These are phyloP conservation scores for Xylariales sp. DNA, from an alignment of 2,329 filamentous ascomycete genomes.

Conservation along the genomic window DNA sequence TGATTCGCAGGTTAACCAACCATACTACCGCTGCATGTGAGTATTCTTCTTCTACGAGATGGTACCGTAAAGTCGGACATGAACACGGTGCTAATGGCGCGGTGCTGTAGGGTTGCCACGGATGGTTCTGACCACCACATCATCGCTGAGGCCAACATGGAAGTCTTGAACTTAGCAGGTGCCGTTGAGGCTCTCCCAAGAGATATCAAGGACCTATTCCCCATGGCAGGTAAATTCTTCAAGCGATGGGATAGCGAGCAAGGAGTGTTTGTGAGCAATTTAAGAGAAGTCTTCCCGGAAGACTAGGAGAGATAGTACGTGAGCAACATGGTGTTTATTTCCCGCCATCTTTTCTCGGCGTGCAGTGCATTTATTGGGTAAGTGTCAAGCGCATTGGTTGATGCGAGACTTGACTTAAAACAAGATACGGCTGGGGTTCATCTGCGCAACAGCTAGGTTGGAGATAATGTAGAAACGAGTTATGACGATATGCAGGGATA, in stretches of 20 bases:
- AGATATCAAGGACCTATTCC: conserved; percentile 49
- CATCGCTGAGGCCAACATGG: conserved; percentile 73
- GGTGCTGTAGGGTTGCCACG: conserved; percentile 27
- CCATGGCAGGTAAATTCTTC: conserved; percentile 78
- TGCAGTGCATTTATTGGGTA: no score
- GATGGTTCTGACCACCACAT: conserved; percentile 70
- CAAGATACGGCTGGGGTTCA: no score
- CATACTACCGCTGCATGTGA: conserved; percentile 85
- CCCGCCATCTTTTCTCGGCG: no score
- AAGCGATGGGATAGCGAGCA: conserved; percentile 70
- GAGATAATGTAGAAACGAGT: no score
- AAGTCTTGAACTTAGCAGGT: conserved; percentile 40
- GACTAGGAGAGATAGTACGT: conserved; percentile 52
- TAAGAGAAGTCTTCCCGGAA: conserved; percentile 77
- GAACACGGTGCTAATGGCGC: no score
- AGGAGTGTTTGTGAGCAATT: conserved; percentile 77
- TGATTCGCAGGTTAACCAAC: conserved; percentile 49
- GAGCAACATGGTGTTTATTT: no score
- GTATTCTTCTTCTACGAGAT: no score
- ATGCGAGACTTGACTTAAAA: no score
- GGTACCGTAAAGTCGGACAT: no score
- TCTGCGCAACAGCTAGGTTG: no score
- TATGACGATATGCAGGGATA: no score
- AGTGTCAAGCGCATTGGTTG: no score
- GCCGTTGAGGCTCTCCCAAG: conserved; percentile 19